Conservation (phyloP, 2,329 filamentous ascomycete species). For the Penicillium sp. region DNA sequence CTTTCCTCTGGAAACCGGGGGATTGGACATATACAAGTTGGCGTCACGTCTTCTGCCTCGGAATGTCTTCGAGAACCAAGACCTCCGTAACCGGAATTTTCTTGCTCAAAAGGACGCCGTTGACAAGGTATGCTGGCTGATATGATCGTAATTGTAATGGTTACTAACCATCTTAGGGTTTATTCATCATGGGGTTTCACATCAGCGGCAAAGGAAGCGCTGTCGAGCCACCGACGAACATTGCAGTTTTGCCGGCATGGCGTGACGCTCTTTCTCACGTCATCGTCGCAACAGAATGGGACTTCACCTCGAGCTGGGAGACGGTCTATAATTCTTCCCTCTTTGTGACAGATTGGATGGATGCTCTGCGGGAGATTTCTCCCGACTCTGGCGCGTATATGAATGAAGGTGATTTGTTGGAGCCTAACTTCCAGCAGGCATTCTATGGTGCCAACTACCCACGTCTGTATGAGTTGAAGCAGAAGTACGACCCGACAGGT, state of each 20-base stretch:
- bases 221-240: conserved; percentile 12
- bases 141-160: too few relatives aligned
- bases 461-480: conserved; percentile 22
- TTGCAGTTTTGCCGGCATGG: conserved; percentile 30
- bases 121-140: too few relatives aligned
- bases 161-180: too few relatives aligned
- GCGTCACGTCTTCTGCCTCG: too few relatives aligned
- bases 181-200: conserved; percentile 20
- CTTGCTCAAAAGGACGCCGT: too few relatives aligned
- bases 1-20: conserved; percentile 8
- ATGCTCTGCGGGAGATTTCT: conserved; percentile 14
- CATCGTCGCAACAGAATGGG: conserved; percentile 24
- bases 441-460: conserved; percentile 34
- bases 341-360: conserved; percentile 18
- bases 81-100: too few relatives aligned
- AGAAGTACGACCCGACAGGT: conserved; percentile 26
- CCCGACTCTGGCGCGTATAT: conserved; percentile 27
- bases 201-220: conserved; percentile 17
- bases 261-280: conserved; percentile 38
- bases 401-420: conserved; percentile 34
- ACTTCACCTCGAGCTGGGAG: conserved; percentile 11
- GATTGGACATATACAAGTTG: too few relatives aligned
- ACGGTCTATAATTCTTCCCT: conserved; percentile 8
- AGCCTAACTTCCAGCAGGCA: conserved; percentile 34
- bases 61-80: too few relatives aligned